A percentile compares a stretch with the other conserved stretches of the same genome.
Conservation (phyloP, 139 green algal genomes). For the Coelastrella sp. region DNA sequence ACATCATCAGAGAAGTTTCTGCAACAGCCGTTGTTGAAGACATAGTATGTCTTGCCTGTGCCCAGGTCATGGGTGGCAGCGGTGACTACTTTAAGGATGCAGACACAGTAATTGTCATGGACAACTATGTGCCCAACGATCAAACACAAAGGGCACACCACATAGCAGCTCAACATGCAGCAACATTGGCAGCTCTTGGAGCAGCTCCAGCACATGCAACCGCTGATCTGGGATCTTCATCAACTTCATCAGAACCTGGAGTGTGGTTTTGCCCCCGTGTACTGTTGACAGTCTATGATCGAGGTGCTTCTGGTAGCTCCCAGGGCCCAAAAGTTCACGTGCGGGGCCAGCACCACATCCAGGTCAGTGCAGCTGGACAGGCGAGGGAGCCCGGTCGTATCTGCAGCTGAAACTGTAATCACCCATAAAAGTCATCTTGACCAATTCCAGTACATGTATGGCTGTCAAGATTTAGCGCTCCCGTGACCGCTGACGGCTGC, state of each 20-base stretch:
- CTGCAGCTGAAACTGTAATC: no score
- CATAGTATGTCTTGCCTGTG: not conserved
- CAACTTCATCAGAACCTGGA: not conserved
- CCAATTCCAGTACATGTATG: no score
- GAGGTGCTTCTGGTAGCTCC: not conserved
- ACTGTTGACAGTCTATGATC: not conserved
- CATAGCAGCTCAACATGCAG: conserved; percentile 59
- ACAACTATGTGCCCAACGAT: conserved; percentile 30
- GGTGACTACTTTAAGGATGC: conserved; percentile 78
- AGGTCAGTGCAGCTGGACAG: not conserved
- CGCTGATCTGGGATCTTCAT: not conserved
- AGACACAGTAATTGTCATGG: conserved; percentile 63
- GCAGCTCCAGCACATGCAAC: conserved; percentile 34
- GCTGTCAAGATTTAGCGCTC: no score
- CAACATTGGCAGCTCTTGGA: conserved; percentile 37
- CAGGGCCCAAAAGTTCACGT: conserved; percentile 14
- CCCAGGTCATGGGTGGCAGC: conserved; percentile 63
- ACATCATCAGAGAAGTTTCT: no score
- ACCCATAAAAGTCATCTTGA: no score
- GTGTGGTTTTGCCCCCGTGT: not conserved
- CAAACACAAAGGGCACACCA: conserved; percentile 5
- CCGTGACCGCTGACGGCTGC: no score
- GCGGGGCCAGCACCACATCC: conserved; percentile 1
- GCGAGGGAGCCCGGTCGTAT: no score
- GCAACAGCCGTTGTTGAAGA: not conserved